Evolutionary conservation across 23 red algal genomes (phyloP).

Genomic region (Gracilaria gracilis): DNA sequence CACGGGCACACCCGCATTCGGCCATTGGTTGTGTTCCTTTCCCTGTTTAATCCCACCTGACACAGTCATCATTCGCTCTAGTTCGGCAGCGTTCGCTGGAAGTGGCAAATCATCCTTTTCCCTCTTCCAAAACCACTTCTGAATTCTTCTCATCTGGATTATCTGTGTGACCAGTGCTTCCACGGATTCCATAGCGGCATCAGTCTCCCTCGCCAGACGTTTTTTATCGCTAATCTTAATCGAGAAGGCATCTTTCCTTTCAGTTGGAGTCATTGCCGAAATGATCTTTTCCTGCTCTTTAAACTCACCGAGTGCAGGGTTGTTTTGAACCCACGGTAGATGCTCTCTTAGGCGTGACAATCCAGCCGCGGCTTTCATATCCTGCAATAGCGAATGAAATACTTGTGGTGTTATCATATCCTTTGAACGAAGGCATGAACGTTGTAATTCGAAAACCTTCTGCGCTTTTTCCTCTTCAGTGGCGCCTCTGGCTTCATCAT

Average conservation of each 20-base stretch:
- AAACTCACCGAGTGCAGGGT: slow-evolving; percentile 65
- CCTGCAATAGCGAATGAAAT: slow-evolving; percentile 59
- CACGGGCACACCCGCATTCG: slow-evolving; percentile 12
- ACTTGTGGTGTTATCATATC: slow-evolving; percentile 45
- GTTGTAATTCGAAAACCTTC: slow-evolving; percentile 52
- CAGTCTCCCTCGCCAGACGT: slow-evolving; percentile 33
- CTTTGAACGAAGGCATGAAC: slow-evolving; percentile 39
- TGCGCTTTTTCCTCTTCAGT: slow-evolving; percentile 36
- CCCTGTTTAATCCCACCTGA: slow-evolving; percentile 1
- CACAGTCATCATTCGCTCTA: slow-evolving; percentile 55
- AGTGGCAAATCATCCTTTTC: slow-evolving; percentile 26
- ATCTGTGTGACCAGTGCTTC: slow-evolving; percentile 57
- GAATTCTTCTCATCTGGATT: slow-evolving; percentile 37
- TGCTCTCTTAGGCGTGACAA: slow-evolving; percentile 52
- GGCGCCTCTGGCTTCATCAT: slow-evolving; percentile 17
- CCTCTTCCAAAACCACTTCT: slow-evolving; percentile 72
- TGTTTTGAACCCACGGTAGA: slow-evolving; percentile 76
- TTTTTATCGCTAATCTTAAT: slow-evolving; percentile 52
- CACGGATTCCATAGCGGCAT: slow-evolving; percentile 3
- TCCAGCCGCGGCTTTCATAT: slow-evolving; percentile 67
- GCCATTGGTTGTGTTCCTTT: neutral
- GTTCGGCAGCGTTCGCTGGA: slow-evolving; percentile 23
- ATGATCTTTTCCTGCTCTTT: slow-evolving; percentile 70
- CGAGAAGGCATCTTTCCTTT: slow-evolving; percentile 38
- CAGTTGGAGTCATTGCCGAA: slow-evolving; percentile 32